Evolutionary conservation across 2,329 filamentous ascomycete genomes (phyloP).

Genomic region (Pyricularia sp.): DNA sequence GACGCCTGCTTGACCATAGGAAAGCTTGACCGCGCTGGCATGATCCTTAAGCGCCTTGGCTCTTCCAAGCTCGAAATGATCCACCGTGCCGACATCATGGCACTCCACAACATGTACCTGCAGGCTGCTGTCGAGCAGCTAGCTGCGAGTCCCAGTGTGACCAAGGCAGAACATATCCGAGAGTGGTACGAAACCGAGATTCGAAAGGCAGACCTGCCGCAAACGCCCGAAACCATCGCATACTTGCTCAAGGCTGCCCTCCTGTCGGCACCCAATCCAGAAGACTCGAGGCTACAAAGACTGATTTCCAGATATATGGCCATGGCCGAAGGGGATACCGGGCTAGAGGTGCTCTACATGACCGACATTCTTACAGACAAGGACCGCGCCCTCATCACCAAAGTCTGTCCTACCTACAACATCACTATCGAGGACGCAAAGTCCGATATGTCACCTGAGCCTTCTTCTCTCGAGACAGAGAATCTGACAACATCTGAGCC

Average conservation of each 20-base stretch:
- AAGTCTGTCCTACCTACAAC: constrained; percentile 47
- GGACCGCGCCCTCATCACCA: constrained; percentile 48
- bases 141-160: constrained; percentile 40
- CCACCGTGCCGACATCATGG: constrained; percentile 48
- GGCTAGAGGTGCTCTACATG: constrained; percentile 41
- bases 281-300: constrained; percentile 29
- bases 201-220: constrained; percentile 35
- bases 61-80: constrained; percentile 33
- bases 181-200: constrained; percentile 81
- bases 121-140: constrained; percentile 54
- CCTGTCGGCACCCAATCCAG: constrained; percentile 29
- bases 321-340: constrained; percentile 45
- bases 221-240: constrained; percentile 50
- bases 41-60: constrained; percentile 60
- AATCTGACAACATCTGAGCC: background rate
- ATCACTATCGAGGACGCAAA: constrained; percentile 22
- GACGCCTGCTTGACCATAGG: constrained; percentile 78
- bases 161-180: constrained; percentile 56
- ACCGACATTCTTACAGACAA: constrained; percentile 46
- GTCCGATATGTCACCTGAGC: constrained; percentile 2
- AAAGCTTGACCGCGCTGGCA: constrained; percentile 65
- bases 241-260: constrained; percentile 58
- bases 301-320: constrained; percentile 52
- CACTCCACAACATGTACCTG: constrained; percentile 70
- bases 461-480: background rate